Evolutionary conservation across 129 eudicot species (phyloP), one percentile per base, ranked within the genome.

Genomic region (Arctium minus): DNA sequence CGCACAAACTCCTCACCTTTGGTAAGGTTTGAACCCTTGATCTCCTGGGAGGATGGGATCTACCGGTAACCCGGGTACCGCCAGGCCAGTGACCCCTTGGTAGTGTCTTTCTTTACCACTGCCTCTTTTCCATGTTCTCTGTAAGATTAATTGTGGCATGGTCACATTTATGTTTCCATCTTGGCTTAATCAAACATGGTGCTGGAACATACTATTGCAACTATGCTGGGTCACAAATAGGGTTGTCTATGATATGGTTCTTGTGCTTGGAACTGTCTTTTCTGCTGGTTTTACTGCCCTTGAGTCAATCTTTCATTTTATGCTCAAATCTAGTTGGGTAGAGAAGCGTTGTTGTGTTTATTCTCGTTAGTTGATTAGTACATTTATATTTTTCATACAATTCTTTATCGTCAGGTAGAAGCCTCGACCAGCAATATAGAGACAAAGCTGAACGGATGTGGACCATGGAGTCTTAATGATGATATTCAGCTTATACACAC

Each of bases 391-490:
- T 50, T 31, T 73, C 40, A 33, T 35, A 7, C 38, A 84, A 48
- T 40, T 17, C 6, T 29, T 68, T 48, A 38, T 77, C 64, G 29
- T 67, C 74, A 92, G 97, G 93, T 90, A 17, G 62, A 83, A 37
- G 48, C 2, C 53, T 87, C 88, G 35, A 92, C 97, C 40, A 83
- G 44, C 36, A 88, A 87, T 27, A 93, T 90, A 42, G 97, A 92
- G 91, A 76, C 72, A 13, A 92, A 92, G 92, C 89, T 92, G 35
- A 81, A 87, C 9, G 94, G 97, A 37, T 86, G 40, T 73, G 94
- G 97, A 29, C 94, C 97, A 44, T 92, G 97, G 97, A 71, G 81
- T 81, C 92, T 92, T 82, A 86, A 84, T 70, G 84, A 81, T 53
- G 97, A 88, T 72, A 50, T 92, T 50, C 90, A 90, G 71, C 92